Conservation (phyloP, 2,329 filamentous ascomycete species). For the Ophiocordyceps sinensis region DNA sequence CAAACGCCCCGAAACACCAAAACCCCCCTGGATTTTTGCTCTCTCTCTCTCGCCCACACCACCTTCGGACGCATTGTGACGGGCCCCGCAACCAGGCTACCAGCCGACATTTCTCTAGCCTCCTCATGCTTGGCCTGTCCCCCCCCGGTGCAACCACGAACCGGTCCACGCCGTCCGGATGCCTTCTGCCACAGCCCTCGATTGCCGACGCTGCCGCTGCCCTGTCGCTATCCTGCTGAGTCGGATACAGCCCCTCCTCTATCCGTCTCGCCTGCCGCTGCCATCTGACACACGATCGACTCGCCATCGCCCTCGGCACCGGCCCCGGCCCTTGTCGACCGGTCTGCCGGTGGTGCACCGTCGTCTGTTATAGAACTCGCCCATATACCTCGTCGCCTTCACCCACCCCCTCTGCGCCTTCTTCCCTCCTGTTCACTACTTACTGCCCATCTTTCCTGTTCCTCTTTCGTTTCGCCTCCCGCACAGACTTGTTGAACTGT, state of each 20-base stretch:
- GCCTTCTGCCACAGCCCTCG: constrained; percentile 31
- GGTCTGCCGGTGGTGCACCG: constrained; percentile 2
- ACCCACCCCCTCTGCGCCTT: neutral
- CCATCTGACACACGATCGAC: constrained; percentile 7
- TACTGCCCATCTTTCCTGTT: neutral
- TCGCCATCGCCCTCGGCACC: constrained; percentile 6
- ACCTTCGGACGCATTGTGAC: neutral
- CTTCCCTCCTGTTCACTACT: neutral
- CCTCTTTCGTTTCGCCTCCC: constrained; percentile 7
- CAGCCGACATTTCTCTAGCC: neutral
- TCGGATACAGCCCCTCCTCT: constrained; percentile 6
- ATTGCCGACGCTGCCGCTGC: constrained; percentile 3
- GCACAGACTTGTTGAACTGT: constrained; percentile 2
- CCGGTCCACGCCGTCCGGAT: constrained; percentile 36
- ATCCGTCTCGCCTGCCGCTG: constrained; percentile 6
- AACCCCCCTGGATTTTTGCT: neutral
- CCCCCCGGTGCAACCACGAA: constrained; percentile 8
- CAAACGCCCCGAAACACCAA: neutral
- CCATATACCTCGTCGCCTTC: neutral
- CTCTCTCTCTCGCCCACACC: neutral
- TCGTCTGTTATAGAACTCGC: constrained; percentile 7
- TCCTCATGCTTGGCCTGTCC: no score
- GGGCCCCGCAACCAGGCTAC: neutral
- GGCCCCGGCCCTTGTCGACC: constrained; percentile 3
- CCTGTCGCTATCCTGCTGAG: neutral